Conservation (phyloP, 1,139 yeast genomes). For the Zygosaccharomyces sapae region DNA sequence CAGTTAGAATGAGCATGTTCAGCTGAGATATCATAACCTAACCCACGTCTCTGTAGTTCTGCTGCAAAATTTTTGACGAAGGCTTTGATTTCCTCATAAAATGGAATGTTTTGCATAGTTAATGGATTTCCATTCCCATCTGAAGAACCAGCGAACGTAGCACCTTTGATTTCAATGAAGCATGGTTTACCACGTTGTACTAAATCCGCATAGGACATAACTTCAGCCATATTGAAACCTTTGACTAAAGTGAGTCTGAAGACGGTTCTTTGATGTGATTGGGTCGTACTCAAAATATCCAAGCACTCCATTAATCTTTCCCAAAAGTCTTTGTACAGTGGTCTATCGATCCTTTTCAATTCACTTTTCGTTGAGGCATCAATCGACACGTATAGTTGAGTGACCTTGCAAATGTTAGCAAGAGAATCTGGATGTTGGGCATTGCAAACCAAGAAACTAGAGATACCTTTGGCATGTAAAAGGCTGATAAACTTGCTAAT, state of each 20-base stretch:
- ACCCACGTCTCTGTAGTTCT: slow-evolving; percentile 59
- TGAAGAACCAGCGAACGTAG: slow-evolving; percentile 87
- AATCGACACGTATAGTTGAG: slow-evolving; percentile 86
- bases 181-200: slow-evolving; percentile 80
- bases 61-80: slow-evolving; percentile 63
- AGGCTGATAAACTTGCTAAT: slow-evolving; percentile 78
- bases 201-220: slow-evolving; percentile 83
- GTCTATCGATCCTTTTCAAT: slow-evolving; percentile 80
- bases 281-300: slow-evolving; percentile 68
- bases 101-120: slow-evolving; percentile 94
- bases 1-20: slow-evolving; percentile 97
- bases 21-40: slow-evolving; percentile 78
- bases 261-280: slow-evolving; percentile 81
- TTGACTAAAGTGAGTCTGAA: slow-evolving; percentile 86
- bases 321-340: slow-evolving; percentile 89
- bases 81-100: slow-evolving; percentile 79
- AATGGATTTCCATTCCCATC: slow-evolving; percentile 78
- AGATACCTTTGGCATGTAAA: slow-evolving; percentile 73
- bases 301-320: slow-evolving; percentile 77
- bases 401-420: slow-evolving; percentile 64
- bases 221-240: slow-evolving; percentile 83
- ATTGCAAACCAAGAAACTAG: slow-evolving; percentile 86
- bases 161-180: slow-evolving; percentile 89
- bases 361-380: slow-evolving; percentile 85
- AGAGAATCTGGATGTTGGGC: slow-evolving; percentile 93